A percentile compares a stretch with the other conserved stretches of the same genome.
Conservation (phyloP, 495 filamentous ascomycete species). For the Podospora comata region DNA sequence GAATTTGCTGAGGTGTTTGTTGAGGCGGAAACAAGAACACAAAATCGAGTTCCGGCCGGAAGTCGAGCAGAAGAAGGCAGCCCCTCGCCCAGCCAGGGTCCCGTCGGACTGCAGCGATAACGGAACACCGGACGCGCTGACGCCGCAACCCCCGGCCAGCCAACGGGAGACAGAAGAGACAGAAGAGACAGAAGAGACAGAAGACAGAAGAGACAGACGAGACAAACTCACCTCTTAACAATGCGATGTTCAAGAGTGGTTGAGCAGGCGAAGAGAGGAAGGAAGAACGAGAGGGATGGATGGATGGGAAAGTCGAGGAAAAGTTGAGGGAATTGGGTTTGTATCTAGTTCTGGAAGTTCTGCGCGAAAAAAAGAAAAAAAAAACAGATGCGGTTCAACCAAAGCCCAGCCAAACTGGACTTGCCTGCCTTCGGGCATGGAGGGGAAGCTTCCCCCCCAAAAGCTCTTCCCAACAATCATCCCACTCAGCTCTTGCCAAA, state of each 20-base stretch:
- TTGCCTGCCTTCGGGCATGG: constrained; percentile 9
- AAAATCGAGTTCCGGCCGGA: neutral
- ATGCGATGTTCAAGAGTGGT: neutral
- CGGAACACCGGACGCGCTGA: neutral
- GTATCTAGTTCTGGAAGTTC: constrained; percentile 2
- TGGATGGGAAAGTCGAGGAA: neutral
- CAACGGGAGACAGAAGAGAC: neutral
- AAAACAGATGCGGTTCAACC: constrained; percentile 8
- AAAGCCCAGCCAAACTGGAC: constrained; percentile 1
- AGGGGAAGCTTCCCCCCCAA: constrained; percentile 15
- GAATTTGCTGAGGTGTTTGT: neutral
- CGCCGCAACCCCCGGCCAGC: neutral
- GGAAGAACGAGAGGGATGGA: neutral
- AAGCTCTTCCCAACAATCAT: constrained; percentile 22
- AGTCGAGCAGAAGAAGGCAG: neutral
- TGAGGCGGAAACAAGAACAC: neutral
- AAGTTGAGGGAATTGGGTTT: constrained; percentile 8
- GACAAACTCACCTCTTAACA: constrained; percentile 1
- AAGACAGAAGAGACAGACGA: too few species aligned
- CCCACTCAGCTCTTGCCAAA: constrained; percentile 18
- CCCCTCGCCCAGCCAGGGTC: neutral
- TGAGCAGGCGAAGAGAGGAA: neutral
- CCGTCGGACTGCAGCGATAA: constrained; percentile 7
- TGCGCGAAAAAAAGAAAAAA: constrained; percentile 21
- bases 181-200: too few species aligned